Evolutionary conservation across 2,329 filamentous ascomycete species (phyloP).

Genomic region (Venturia aucupariae): DNA sequence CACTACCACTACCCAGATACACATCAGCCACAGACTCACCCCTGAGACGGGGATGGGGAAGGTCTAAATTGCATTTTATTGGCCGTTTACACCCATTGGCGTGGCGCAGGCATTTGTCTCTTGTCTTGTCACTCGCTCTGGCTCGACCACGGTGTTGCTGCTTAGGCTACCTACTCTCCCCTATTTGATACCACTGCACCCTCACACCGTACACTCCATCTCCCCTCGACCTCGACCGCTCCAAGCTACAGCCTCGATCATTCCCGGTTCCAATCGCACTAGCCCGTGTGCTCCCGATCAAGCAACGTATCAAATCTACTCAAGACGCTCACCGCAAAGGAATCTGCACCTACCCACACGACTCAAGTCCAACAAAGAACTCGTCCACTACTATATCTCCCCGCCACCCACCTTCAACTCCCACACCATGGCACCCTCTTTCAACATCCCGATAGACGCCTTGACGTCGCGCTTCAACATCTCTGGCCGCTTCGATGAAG

Average conservation of each 20-base stretch:
- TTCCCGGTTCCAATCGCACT: not conserved
- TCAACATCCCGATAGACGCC: slow-evolving; percentile 86
- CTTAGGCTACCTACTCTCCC: too few species aligned
- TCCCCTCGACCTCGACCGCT: not conserved
- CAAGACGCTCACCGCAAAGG: not conserved
- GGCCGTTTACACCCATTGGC: not conserved
- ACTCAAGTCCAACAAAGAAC: not conserved
- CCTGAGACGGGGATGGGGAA: too few species aligned
- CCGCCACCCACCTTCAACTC: not conserved
- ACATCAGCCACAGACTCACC: too few species aligned
- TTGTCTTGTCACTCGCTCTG: too few species aligned
- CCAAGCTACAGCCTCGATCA: not conserved
- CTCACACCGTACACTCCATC: too few species aligned
- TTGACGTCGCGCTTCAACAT: slow-evolving; percentile 87
- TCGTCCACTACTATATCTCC: not conserved
- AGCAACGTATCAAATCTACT: slow-evolving; percentile 5
- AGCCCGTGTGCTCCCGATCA: not conserved
- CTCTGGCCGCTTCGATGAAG: slow-evolving; percentile 70
- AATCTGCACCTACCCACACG: slow-evolving; percentile 9
- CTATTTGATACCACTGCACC: not conserved
- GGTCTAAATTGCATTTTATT: not conserved
- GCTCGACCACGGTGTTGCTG: too few species aligned
- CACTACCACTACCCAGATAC: too few species aligned
- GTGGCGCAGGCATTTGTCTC: not conserved
- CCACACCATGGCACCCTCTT: slow-evolving; percentile 25